Conservation (phyloP, 306 rosid genomes). For the Casuarina equisetifolia region DNA sequence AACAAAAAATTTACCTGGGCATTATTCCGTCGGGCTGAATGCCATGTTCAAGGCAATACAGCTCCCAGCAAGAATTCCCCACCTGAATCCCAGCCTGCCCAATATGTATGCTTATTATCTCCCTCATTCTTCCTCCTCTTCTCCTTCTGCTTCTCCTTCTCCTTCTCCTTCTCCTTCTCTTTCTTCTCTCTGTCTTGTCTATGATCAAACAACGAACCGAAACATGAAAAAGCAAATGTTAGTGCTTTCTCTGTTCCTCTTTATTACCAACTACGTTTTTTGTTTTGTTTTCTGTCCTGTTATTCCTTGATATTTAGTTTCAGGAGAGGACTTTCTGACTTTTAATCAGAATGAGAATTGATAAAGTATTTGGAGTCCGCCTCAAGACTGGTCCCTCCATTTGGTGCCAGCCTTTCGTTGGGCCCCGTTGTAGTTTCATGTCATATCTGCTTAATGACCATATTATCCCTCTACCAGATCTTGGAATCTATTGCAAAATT, state of each 20-base stretch:
- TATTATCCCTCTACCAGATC: not conserved
- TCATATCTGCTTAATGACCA: not conserved
- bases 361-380: conserved; percentile 35
- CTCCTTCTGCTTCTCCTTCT: not conserved
- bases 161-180: not conserved
- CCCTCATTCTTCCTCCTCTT: conserved; percentile 56
- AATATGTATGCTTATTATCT: conserved; percentile 91
- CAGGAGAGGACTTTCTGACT: not conserved
- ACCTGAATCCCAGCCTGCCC: conserved; percentile 99
- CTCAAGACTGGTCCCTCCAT: not conserved
- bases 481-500: too few relatives aligned
- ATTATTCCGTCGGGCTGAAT: conserved; percentile 88
- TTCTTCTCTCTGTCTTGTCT: not conserved
- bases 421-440: conserved; percentile 19
- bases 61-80: conserved; percentile 98
- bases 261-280: not conserved
- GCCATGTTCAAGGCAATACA: conserved; percentile 98
- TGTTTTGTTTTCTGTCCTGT: not conserved
- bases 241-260: not conserved
- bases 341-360: conserved; percentile 13
- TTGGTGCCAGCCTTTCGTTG: conserved; percentile 27
- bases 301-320: not conserved
- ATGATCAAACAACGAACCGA: not conserved
- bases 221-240: not conserved
- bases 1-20: conserved; percentile 53